Conservation (phyloP, 2,329 filamentous ascomycete species). For the Mycosphaerelloides madeirae region DNA sequence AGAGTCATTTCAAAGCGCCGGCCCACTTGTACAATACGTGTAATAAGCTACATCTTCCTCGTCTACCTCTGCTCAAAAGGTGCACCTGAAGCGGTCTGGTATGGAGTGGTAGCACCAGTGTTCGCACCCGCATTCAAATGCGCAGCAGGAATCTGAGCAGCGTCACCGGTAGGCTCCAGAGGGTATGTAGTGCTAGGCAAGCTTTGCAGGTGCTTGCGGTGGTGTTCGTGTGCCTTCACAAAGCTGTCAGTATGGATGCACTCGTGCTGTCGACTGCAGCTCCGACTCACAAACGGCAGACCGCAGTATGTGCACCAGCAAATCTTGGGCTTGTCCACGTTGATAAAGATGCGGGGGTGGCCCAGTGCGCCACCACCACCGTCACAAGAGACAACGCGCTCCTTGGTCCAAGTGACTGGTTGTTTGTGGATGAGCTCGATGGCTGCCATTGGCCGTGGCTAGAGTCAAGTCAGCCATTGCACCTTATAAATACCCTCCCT, state of each 20-base stretch:
- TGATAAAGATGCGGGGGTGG: conserved; percentile 94
- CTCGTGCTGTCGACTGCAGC: not conserved
- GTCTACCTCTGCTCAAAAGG: conserved; percentile 57
- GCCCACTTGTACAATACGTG: too few relatives aligned
- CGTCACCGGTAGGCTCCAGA: conserved; percentile 57
- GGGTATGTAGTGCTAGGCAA: conserved; percentile 69
- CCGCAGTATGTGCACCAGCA: conserved; percentile 88
- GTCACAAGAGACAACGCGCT: conserved; percentile 77
- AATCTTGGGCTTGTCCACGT: conserved; percentile 95
- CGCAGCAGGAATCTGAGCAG: conserved; percentile 55
- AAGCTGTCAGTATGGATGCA: not conserved
- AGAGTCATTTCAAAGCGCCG: too few relatives aligned
- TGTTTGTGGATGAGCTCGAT: conserved; percentile 96
- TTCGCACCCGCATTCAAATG: conserved; percentile 21
- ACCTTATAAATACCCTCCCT: not conserved
- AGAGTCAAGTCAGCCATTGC: conserved; percentile 24
- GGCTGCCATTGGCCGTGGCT: conserved; percentile 85
- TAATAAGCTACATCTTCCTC: too few relatives aligned
- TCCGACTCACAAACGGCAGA: conserved; percentile 74
- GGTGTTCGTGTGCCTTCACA: conserved; percentile 79
- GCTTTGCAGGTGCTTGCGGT: conserved; percentile 78
- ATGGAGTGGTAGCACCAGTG: conserved; percentile 29
- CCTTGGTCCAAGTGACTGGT: conserved; percentile 86
- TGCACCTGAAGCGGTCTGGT: conserved; percentile 55
- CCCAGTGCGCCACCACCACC: conserved; percentile 86